Evolutionary conservation across 305 asterid species (phyloP).

Genomic region (Fraxinus velutina): DNA sequence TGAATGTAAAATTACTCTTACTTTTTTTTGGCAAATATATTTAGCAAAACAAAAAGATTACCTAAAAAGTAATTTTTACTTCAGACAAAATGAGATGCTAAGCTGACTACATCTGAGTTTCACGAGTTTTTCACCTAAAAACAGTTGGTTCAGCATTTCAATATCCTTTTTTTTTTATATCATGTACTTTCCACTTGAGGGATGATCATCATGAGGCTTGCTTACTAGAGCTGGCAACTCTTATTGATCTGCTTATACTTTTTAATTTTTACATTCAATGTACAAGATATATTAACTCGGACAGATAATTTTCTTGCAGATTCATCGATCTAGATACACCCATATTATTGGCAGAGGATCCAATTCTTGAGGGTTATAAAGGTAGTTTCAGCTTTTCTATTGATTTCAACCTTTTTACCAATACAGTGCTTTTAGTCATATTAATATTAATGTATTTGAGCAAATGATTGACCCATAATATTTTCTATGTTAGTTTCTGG

Average conservation of each 20-base stretch:
- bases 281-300: slow-evolving; percentile 2
- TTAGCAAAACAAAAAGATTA: neutral
- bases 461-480: slow-evolving; percentile 17
- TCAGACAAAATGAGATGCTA: neutral
- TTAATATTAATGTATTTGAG: neutral
- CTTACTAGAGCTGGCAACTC: neutral
- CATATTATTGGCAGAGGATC: slow-evolving; percentile 78
- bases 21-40: neutral
- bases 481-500: slow-evolving; percentile 53
- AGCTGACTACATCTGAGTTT: neutral
- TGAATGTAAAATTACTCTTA: neutral
- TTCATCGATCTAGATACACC: slow-evolving; percentile 88
- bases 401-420: neutral
- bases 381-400: slow-evolving; percentile 35
- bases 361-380: slow-evolving; percentile 78
- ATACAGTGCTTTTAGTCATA: neutral
- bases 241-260: neutral
- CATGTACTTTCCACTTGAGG: neutral
- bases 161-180: neutral
- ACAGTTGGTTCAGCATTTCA: neutral
- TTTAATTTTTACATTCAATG: neutral
- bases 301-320: slow-evolving; percentile 38
- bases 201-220: neutral
- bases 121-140: neutral
- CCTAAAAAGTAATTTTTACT: neutral